Percentiles rank a stretch among this genome's conserved stretches.
Evolutionary conservation across 192 early-diverging fungal species (phyloP).

Genomic region (Coemansia biformis): DNA sequence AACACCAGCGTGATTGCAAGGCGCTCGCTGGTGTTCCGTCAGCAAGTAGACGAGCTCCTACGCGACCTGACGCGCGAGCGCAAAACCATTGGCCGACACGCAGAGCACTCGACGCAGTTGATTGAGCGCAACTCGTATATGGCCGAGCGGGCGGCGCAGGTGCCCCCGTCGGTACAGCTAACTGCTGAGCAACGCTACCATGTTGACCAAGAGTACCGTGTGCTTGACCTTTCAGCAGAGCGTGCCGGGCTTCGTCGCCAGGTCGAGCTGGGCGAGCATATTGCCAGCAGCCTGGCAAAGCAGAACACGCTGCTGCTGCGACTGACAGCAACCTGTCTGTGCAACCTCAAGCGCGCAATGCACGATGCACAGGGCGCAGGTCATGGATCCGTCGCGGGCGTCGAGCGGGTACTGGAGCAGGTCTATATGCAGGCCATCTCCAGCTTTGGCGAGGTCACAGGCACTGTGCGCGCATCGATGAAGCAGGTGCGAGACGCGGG

Average conservation of each 20-base stretch:
- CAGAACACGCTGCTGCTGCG: slow-evolving; percentile 37
- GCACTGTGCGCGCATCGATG: slow-evolving; percentile 26
- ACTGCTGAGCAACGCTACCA: slow-evolving; percentile 50
- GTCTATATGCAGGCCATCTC: slow-evolving; percentile 49
- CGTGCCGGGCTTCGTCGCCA: slow-evolving; percentile 36
- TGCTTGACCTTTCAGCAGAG: slow-evolving; percentile 41
- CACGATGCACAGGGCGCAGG: slow-evolving; percentile 5
- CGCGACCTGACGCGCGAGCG: slow-evolving; percentile 43
- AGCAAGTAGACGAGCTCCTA: slow-evolving; percentile 36
- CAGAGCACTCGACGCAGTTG: slow-evolving; percentile 34
- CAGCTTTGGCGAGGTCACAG: slow-evolving; percentile 38
- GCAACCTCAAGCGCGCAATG: slow-evolving; percentile 26
- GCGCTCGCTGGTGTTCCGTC: slow-evolving; percentile 22
- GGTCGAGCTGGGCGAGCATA: slow-evolving; percentile 38
- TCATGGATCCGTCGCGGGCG: background rate
- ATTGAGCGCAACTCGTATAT: slow-evolving; percentile 35
- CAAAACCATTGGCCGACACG: slow-evolving; percentile 32
- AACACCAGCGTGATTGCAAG: background rate
- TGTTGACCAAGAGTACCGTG: slow-evolving; percentile 41
- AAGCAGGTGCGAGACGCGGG: slow-evolving; percentile 25
- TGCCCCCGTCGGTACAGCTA: slow-evolving; percentile 29
- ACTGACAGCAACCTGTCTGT: slow-evolving; percentile 36
- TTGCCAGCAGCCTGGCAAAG: slow-evolving; percentile 14
- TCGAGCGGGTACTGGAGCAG: slow-evolving; percentile 23
- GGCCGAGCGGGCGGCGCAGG: slow-evolving; percentile 41